Conservation (phyloP, 2,329 filamentous ascomycete species). For the Microdochium bolleyi region DNA sequence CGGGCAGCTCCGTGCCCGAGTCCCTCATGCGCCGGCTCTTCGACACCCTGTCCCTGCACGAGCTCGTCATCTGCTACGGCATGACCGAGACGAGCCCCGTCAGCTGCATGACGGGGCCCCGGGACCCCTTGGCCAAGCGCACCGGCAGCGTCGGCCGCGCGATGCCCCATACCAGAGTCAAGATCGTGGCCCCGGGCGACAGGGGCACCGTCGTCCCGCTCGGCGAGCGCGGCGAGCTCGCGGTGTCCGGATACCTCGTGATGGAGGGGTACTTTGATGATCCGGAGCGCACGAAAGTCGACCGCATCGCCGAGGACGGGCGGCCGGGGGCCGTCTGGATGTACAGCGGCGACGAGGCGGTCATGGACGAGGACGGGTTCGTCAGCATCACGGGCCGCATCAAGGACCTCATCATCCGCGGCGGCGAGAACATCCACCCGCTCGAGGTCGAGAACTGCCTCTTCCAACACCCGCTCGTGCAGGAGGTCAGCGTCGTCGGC, state of each 20-base stretch:
- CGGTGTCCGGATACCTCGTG: slow-evolving; percentile 74
- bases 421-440: slow-evolving; percentile 93
- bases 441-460: slow-evolving; percentile 88
- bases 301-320: slow-evolving; percentile 31
- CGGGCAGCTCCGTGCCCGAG: slow-evolving; percentile 77
- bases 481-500: slow-evolving; percentile 76
- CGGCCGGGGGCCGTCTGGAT: slow-evolving; percentile 64
- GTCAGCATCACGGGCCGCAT: slow-evolving; percentile 84
- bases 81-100: slow-evolving; percentile 88
- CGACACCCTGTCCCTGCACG: slow-evolving; percentile 63
- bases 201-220: slow-evolving; percentile 50
- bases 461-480: slow-evolving; percentile 60
- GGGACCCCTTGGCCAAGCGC: slow-evolving; percentile 65
- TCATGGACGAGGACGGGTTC: slow-evolving; percentile 76
- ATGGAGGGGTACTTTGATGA: slow-evolving; percentile 93
- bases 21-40: slow-evolving; percentile 74
- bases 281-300: slow-evolving; percentile 58
- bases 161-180: slow-evolving; percentile 70
- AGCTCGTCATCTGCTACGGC: slow-evolving; percentile 90
- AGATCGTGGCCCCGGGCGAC: slow-evolving; percentile 67
- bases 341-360: slow-evolving; percentile 85
- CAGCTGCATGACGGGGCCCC: slow-evolving; percentile 72
- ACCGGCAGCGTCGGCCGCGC: slow-evolving; percentile 70
- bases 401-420: slow-evolving; percentile 92
- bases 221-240: slow-evolving; percentile 69